Evolutionary conservation across 176 grass and related monocot genomes (phyloP), one percentile per base, ranked within the genome.

Genomic region (Avena insularis): DNA sequence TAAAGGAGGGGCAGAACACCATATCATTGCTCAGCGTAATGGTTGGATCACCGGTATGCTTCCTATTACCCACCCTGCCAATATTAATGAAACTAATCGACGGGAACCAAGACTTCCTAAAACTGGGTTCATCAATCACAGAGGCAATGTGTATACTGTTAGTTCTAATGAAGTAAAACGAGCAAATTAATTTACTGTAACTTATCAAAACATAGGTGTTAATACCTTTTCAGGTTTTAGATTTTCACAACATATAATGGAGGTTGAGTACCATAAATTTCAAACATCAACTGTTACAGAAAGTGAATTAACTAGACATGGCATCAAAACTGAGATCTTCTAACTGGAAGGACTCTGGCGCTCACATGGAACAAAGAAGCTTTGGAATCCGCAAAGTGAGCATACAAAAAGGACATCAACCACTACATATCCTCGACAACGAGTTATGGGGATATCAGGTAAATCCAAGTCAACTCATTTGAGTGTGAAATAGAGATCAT

Each of bases 41-140:
- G 96, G 93, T 98, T 27, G 96, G 96, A 85, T 91, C 94, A n/a
- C 93, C 92, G 85, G 96, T 98, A 91, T 84, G 85, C 79, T 91
- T 85, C 48, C 66, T 77, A 64, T 6, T 45, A 61, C 19, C 79
- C 19, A 6, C 29, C 70, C 31, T 16, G 17, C 15, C 11, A 27
- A 65, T 53, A 17, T 45, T 62, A 54, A 55, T 6, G 69, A 66
- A 83, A 87, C 1, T 76, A 29, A n/a, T n/a, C 77, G 3, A 2
- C 2, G 35, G 35, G 49, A 62, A 74, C 45, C 45, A 74, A 47
- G 10, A 66, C 40, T 4, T 4, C 38, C 15, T 36, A 29, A 53
- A 66, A 47, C 64, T 50, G 7, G 4, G 31, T 9, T 5, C 15
- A 84, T 25, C 35, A 62, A 56, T 75, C 46, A 45, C 57, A 77